Conservation (phyloP, 257 asterid species). For the Parsonsia alboflavescens region DNA sequence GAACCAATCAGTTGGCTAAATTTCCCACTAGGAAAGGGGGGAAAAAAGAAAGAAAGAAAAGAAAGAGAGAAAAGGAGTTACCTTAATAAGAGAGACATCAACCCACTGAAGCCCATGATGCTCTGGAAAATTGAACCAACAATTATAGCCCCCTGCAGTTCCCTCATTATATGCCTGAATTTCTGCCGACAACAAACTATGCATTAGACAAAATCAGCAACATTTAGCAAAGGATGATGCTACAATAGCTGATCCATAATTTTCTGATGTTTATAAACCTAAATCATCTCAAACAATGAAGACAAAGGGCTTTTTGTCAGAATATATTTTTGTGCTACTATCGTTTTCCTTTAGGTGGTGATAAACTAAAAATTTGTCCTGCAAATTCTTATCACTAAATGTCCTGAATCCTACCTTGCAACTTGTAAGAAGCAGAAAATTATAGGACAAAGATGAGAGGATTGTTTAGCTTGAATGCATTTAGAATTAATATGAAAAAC, state of each 20-base stretch:
- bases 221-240: not conserved
- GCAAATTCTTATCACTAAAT: not conserved
- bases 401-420: not conserved
- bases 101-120: slow-evolving; percentile 85
- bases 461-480: not conserved
- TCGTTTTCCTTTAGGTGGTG: not conserved
- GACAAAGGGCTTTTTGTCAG: not conserved
- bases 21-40: not conserved
- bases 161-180: slow-evolving; percentile 92
- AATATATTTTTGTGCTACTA: not conserved
- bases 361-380: not conserved
- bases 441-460: not conserved
- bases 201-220: slow-evolving; percentile 13
- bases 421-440: not conserved
- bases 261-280: not conserved
- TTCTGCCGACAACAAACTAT: slow-evolving; percentile 44
- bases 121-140: slow-evolving; percentile 83
- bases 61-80: slow-evolving; percentile 24
- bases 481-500: not conserved
- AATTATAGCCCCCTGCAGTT: slow-evolving; percentile 92
- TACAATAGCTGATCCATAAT: not conserved
- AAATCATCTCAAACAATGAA: not conserved
- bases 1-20: too few relatives aligned
- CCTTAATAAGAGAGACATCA: slow-evolving; percentile 83
- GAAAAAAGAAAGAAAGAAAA: not conserved